Conservation (phyloP, 768 basidiomycete genomes). For the Lenzites betulinus region DNA sequence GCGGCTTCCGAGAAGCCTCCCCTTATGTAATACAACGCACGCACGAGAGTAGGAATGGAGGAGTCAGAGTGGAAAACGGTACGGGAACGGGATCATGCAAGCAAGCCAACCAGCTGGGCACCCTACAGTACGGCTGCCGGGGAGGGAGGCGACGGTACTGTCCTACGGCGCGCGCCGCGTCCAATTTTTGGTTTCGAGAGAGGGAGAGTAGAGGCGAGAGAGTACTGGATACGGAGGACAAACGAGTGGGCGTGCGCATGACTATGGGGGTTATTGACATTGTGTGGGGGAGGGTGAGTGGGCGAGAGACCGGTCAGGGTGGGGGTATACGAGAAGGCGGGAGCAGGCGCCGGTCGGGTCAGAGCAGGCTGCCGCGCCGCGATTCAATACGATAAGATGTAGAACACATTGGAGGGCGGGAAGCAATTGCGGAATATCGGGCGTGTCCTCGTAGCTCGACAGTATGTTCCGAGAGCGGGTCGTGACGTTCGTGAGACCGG, state of each 20-base stretch:
- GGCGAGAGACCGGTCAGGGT: constrained; percentile 3
- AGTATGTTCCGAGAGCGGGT: constrained; percentile 24
- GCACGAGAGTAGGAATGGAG: constrained; percentile 9
- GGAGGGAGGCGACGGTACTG: constrained; percentile 12
- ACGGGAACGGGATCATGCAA: constrained; percentile 18
- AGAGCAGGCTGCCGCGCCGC: constrained; percentile 9
- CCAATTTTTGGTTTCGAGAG: constrained; percentile 21
- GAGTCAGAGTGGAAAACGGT: not conserved
- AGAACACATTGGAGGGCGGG: constrained; percentile 15
- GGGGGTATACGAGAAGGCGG: constrained; percentile 21
- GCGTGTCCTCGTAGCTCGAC: constrained; percentile 24
- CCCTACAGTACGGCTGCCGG: constrained; percentile 22
- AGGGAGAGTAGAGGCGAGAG: not conserved
- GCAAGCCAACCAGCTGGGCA: constrained; percentile 24
- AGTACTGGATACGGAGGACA: constrained; percentile 14
- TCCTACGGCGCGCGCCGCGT: constrained; percentile 20
- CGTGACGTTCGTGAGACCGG: constrained; percentile 27
- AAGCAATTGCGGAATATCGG: constrained; percentile 17
- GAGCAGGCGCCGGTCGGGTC: not conserved
- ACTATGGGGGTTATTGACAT: constrained; percentile 17
- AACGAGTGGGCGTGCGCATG: constrained; percentile 20
- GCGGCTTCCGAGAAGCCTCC: constrained; percentile 40
- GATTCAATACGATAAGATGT: constrained; percentile 19
- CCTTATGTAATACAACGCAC: constrained; percentile 43
- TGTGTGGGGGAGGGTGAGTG: constrained; percentile 1